Percentiles rank a stretch among this genome's conserved stretches.
Conservation (phyloP, 2,329 filamentous ascomycete species). For the Aureobasidium sp. region DNA sequence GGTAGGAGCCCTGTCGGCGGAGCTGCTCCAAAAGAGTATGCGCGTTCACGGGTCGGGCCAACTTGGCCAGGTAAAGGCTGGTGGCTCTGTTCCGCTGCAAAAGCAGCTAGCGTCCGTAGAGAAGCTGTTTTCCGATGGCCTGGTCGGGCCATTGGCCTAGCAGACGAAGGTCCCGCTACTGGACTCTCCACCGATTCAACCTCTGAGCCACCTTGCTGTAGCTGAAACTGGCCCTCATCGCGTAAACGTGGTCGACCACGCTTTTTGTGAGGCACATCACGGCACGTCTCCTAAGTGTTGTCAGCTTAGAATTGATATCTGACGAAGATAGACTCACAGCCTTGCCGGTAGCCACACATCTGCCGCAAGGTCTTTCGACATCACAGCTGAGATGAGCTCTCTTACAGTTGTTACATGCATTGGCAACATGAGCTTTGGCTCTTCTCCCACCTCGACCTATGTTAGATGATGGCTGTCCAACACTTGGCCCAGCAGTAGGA, state of each 20-base stretch:
- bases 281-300: constrained; percentile 58
- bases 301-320: neutral
- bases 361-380: constrained; percentile 67
- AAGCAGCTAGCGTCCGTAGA: constrained; percentile 27
- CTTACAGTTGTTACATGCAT: constrained; percentile 80
- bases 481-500: constrained; percentile 13
- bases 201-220: neutral
- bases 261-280: constrained; percentile 83
- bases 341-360: constrained; percentile 72
- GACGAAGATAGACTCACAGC: constrained; percentile 36
- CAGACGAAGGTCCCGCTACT: neutral
- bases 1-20: neutral
- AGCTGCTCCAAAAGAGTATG: neutral
- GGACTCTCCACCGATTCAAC: neutral
- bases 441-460: constrained; percentile 23
- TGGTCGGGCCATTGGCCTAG: constrained; percentile 22
- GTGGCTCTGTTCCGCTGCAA: neutral
- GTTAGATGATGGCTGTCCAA: constrained; percentile 1
- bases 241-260: constrained; percentile 69
- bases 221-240: constrained; percentile 46
- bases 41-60: neutral
- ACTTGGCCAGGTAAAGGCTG: neutral
- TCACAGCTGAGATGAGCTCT: constrained; percentile 66
- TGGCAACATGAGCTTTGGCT: constrained; percentile 64
- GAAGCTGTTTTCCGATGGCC: constrained; percentile 28